Base-by-base conservation (phyloP, 2,329 filamentous ascomycete species). In the Cercospora janseana region DNA sequence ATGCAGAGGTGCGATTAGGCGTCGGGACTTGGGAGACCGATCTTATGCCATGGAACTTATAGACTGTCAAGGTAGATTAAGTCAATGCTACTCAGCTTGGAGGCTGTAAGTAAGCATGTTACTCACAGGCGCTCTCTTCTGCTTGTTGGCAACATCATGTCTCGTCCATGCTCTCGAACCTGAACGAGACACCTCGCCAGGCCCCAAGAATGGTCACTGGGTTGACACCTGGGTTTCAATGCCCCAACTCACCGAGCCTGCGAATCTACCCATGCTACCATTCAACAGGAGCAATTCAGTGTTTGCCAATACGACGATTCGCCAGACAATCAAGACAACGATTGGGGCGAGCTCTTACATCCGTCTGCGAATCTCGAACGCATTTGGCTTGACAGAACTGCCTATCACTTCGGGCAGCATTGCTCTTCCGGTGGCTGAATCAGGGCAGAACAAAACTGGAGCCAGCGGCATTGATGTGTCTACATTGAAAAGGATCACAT, bases 141-240 rank as follows among this genome's bases (percentile, higher is more conserved):
- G 26, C 2, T 4, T 44, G 13, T 27, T 44, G 26, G 16, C 28
- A n/a, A 21, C 26, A 32, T 24, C 18, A 44, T 47, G 13, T 12
- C 20, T 47, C 4, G 21, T 18, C 10, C 12, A 23, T 38, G 31
- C 32, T 18, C 34, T 32, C 13, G 20, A 15, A 9, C 12, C 15
- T 21, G 23, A 16, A 15, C 21, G 24, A 40, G 31, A 38, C 9
- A 32, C 20, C 23, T 42, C 44, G 3, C 54, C 52, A 20, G 43
- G 54, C 28, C 55, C 57, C 10, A 48, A 28, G 8, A 28, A 58
- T 27, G 62, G 73, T 38, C 76, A 79, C 54, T 85, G 82, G 81
- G 73, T 83, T 10, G 76, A 79, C 55, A 81, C 78, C 2, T 86
- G 82, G 83, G 78, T 79, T 0, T 73, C 80, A 2, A 85, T 85